Base-by-base conservation (phyloP, 768 basidiomycete genomes). In the Leccinum subtestaceum region DNA sequence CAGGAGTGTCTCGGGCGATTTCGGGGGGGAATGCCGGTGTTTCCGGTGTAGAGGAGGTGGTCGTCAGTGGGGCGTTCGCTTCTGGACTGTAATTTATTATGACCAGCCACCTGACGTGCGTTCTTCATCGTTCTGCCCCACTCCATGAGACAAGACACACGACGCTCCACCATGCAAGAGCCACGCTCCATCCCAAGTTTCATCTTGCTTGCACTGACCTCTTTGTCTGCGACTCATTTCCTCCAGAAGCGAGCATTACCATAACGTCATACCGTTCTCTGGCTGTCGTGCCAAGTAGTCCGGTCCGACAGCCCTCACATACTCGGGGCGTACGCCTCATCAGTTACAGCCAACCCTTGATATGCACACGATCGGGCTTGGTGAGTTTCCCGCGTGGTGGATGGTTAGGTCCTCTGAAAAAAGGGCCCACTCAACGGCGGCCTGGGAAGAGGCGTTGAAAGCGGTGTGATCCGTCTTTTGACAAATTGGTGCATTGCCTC, bases 61-160 rank as follows among this genome's bases (percentile, higher is more conserved):
- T 36, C 36, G 55, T 55, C 47, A 52, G 55, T 58, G 56, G 50
- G 53, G 49, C 58, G 52, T 69, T 69, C 43, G 56, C 60, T 66
- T 64, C 61, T 61, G 53, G 69, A 66, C 60, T 69, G 62, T 69
- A 69, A 71, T 69, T 66, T 69, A 71, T 67, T 57, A 50, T 47
- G 53, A 54, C 60, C 60, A 63, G 52, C 60, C 67, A 67, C 32
- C 47, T 51, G 58, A 60, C 67, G 58, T 66, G 68, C 64, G 67
- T 66, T 62, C 57, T 70, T 65, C 61, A 63, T 62, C 49, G 43
- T 59, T 54, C 55, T 53, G 52, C 23, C 55, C 61, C 56, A 54
- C 40, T 54, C 25, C 15, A 13, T 53, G 63, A 59, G 60, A 59
- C 19, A 62, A 19, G 57, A 34, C 36, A 46, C 60, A 62, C 55